A percentile compares a stretch with the other conserved stretches of the same genome.
Evolutionary conservation across 2,329 filamentous ascomycete species (phyloP).

Genomic region (Macrophomina phaseolina): DNA sequence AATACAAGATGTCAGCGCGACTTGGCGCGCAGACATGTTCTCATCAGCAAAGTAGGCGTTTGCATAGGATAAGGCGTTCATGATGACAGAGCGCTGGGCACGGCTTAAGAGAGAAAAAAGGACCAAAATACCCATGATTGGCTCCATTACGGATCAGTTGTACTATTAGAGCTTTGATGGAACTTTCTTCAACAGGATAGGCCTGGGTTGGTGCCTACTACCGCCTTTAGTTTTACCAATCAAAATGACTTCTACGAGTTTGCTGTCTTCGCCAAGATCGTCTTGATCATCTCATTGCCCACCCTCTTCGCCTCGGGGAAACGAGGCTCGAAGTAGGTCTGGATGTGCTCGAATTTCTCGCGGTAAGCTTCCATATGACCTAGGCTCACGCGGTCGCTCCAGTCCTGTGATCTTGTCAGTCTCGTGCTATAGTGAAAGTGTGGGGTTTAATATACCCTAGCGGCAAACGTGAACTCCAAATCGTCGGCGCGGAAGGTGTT

Average conservation of each 20-base stretch:
- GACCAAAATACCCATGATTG: slow-evolving; percentile 24
- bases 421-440: slow-evolving; percentile 1
- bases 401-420: slow-evolving; percentile 63
- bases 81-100: background rate
- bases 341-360: slow-evolving; percentile 88
- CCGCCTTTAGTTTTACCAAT: background rate
- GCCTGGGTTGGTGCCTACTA: background rate
- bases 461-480: slow-evolving; percentile 96
- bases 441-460: slow-evolving; percentile 60
- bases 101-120: slow-evolving; percentile 4
- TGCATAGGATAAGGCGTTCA: slow-evolving; percentile 15
- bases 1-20: background rate
- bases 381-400: slow-evolving; percentile 91
- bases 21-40: background rate
- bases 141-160: slow-evolving; percentile 11
- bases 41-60: slow-evolving; percentile 13
- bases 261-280: slow-evolving; percentile 80
- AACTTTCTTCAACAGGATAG: background rate
- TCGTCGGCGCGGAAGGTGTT: slow-evolving; percentile 94
- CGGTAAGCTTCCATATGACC: slow-evolving; percentile 93
- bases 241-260: slow-evolving; percentile 20
- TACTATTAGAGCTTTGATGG: background rate
- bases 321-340: slow-evolving; percentile 87
- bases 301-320: slow-evolving; percentile 87
- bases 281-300: slow-evolving; percentile 97